Evolutionary conservation across 495 filamentous ascomycete genomes (phyloP).

Genomic region (Entonaema liquescens): DNA sequence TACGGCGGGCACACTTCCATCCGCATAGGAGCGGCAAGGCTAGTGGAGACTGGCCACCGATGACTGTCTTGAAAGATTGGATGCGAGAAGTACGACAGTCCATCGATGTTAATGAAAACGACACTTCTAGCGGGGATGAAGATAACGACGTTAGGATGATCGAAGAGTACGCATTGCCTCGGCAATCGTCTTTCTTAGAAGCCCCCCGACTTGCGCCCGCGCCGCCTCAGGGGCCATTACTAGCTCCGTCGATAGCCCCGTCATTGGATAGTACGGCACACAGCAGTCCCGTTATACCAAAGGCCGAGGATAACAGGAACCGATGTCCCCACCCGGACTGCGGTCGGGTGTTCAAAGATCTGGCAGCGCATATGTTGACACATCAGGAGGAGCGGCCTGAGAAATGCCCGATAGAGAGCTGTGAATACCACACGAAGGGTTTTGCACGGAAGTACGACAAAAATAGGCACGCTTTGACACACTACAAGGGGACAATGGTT

Average conservation of each 20-base stretch:
- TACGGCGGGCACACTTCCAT: slow-evolving; percentile 87
- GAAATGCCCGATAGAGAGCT: slow-evolving; percentile 94
- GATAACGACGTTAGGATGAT: slow-evolving; percentile 53
- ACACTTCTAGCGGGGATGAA: slow-evolving; percentile 58
- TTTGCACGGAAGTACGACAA: slow-evolving; percentile 99
- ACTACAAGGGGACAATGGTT: slow-evolving; percentile 99
- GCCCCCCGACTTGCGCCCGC: slow-evolving; percentile 55
- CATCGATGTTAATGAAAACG: slow-evolving; percentile 57
- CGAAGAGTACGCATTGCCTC: slow-evolving; percentile 53
- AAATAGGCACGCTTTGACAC: slow-evolving; percentile 94
- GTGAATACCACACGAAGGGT: slow-evolving; percentile 95
- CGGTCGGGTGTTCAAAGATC: slow-evolving; percentile 87
- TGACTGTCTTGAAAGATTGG: slow-evolving; percentile 87
- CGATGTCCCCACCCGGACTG: slow-evolving; percentile 85
- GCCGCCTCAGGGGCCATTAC: slow-evolving; percentile 45
- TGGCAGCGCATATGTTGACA: slow-evolving; percentile 96
- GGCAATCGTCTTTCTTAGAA: slow-evolving; percentile 52
- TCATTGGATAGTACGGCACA: slow-evolving; percentile 45
- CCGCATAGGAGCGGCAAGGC: slow-evolving; percentile 83
- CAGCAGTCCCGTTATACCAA: slow-evolving; percentile 43
- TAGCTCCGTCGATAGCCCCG: slow-evolving; percentile 44
- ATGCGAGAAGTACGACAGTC: slow-evolving; percentile 75
- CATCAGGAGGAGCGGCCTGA: slow-evolving; percentile 94
- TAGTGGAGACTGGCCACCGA: slow-evolving; percentile 84
- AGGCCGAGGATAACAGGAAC: slow-evolving; percentile 47